Percentiles rank a stretch among this genome's conserved stretches.
Evolutionary conservation across 805 yeast genomes (phyloP).

Genomic region (Pichia membranifaciens): DNA sequence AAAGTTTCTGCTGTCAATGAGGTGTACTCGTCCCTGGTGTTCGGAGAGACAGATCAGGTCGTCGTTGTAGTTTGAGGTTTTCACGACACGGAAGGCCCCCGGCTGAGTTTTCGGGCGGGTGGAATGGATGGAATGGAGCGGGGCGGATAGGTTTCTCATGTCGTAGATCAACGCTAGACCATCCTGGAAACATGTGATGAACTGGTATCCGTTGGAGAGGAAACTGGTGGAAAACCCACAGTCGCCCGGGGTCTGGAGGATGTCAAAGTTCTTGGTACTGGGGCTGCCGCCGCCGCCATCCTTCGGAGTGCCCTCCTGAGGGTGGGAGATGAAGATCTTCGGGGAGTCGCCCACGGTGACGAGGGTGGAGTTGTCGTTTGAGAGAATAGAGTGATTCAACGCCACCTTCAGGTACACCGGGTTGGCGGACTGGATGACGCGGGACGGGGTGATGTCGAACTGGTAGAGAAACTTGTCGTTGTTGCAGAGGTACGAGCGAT

Average conservation of each 20-base stretch:
- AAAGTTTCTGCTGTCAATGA: slow-evolving; percentile 71
- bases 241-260: slow-evolving; percentile 50
- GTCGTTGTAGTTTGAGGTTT: slow-evolving; percentile 60
- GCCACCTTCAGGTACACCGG: slow-evolving; percentile 54
- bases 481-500: slow-evolving; percentile 67
- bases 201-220: slow-evolving; percentile 65
- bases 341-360: slow-evolving; percentile 76
- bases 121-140: slow-evolving; percentile 51
- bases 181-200: slow-evolving; percentile 80
- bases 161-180: slow-evolving; percentile 78
- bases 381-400: slow-evolving; percentile 65
- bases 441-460: slow-evolving; percentile 49
- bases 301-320: slow-evolving; percentile 17
- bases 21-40: slow-evolving; percentile 82
- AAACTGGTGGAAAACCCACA: slow-evolving; percentile 81
- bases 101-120: slow-evolving; percentile 48
- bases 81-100: slow-evolving; percentile 37
- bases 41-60: slow-evolving; percentile 75
- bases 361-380: slow-evolving; percentile 55
- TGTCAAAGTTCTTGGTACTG: slow-evolving; percentile 35
- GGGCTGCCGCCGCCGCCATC: slow-evolving; percentile 3
- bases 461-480: slow-evolving; percentile 71
- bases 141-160: slow-evolving; percentile 51
- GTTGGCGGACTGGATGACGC: slow-evolving; percentile 29
- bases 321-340: slow-evolving; percentile 52